Percentiles rank a stretch among this genome's conserved stretches.
Conservation (phyloP, 148 eudicot genomes). For the Rhododendron simsii region DNA sequence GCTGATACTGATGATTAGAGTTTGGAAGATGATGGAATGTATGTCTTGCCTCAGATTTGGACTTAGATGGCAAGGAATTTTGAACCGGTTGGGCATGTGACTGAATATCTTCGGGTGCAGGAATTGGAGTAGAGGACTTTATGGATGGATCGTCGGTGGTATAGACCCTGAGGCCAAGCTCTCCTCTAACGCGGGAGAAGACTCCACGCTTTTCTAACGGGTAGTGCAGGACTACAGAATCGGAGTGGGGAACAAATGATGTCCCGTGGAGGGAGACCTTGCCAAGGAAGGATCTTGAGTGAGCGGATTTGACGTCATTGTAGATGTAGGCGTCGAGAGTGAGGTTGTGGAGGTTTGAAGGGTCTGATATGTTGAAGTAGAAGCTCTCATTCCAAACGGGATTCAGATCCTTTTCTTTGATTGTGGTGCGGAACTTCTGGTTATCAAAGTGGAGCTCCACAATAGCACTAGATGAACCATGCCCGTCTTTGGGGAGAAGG, state of each 20-base stretch:
- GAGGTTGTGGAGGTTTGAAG: slow-evolving; percentile 54
- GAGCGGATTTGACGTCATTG: slow-evolving; percentile 41
- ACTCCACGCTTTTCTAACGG: slow-evolving; percentile 86
- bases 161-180: slow-evolving; percentile 87
- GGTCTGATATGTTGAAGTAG: slow-evolving; percentile 88
- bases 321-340: slow-evolving; percentile 69
- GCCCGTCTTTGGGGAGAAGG: slow-evolving; percentile 90
- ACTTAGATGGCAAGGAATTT: slow-evolving; percentile 14
- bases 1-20: slow-evolving; percentile 29
- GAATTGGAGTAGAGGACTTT: slow-evolving; percentile 54
- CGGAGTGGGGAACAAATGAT: slow-evolving; percentile 78
- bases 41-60: slow-evolving; percentile 51
- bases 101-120: slow-evolving; percentile 29
- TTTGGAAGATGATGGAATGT: slow-evolving; percentile 81
- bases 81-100: slow-evolving; percentile 9
- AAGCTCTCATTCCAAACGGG: slow-evolving; percentile 97
- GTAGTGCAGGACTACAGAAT: slow-evolving; percentile 81
- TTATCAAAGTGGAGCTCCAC: slow-evolving; percentile 88
- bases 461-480: slow-evolving; percentile 78
- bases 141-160: slow-evolving; percentile 75
- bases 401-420: slow-evolving; percentile 83
- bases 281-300: slow-evolving; percentile 70
- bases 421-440: slow-evolving; percentile 70
- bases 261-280: slow-evolving; percentile 76
- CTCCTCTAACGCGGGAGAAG: slow-evolving; percentile 82